Percentiles rank a stretch among this genome's conserved stretches.
Conservation (phyloP, 179 eudicot species). For the Vitellaria paradoxa region DNA sequence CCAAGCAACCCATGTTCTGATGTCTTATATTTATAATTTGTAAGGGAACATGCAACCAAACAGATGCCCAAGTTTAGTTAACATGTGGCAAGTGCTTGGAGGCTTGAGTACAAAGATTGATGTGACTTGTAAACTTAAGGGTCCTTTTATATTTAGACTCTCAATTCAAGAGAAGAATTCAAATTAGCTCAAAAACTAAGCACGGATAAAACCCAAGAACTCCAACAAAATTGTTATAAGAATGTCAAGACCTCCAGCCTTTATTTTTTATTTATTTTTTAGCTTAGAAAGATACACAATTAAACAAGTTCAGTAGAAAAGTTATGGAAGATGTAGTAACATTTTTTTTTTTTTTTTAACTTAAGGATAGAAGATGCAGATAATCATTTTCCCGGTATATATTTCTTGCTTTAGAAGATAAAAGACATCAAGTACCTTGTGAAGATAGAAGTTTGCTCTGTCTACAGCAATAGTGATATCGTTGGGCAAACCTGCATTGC, state of each 20-base stretch:
- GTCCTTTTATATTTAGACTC: not conserved
- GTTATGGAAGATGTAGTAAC: not conserved
- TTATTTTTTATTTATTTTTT: not conserved
- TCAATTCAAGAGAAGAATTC: not conserved
- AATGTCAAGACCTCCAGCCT: not conserved
- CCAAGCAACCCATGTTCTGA: too few species aligned
- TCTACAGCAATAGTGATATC: slow-evolving; percentile 58
- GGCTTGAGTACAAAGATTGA: not conserved
- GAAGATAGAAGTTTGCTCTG: slow-evolving; percentile 58
- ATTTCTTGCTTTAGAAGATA: not conserved
- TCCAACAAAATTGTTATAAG: slow-evolving; percentile 3
- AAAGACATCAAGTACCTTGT: slow-evolving; percentile 45
- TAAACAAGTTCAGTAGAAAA: not conserved
- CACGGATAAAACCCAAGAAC: not conserved
- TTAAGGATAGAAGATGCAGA: not conserved
- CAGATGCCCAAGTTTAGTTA: not conserved
- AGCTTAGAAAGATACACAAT: not conserved
- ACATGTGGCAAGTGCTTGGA: not conserved
- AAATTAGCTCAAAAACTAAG: too few species aligned
- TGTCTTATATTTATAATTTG: too few species aligned
- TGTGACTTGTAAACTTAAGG: not conserved
- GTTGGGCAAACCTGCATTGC: slow-evolving; percentile 68
- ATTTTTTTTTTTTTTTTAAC: too few species aligned
- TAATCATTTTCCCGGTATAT: not conserved
- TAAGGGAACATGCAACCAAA: not conserved